A percentile compares a stretch with the other conserved stretches of the same genome.
Evolutionary conservation across 441 rosid genomes (phyloP).

Genomic region (Cnidoscolus chayamansa): DNA sequence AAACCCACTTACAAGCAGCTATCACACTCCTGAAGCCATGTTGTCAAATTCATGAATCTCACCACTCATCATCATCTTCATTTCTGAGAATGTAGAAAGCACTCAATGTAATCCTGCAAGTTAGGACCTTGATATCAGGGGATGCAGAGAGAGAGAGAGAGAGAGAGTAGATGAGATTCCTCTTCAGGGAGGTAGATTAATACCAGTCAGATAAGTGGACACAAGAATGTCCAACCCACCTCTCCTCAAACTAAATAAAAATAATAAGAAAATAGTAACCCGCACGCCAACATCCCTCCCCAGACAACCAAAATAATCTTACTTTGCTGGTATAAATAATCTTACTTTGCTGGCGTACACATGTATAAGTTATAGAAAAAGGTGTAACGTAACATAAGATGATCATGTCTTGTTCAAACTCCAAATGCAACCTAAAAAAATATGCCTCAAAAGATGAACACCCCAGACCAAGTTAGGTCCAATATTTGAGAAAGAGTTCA

Average conservation of each 20-base stretch:
- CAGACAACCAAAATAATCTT: background rate
- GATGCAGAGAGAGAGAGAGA: slow-evolving; percentile 1
- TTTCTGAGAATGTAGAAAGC: slow-evolving; percentile 36
- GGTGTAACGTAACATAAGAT: background rate
- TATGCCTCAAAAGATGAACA: background rate
- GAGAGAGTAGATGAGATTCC: background rate
- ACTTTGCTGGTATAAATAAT: background rate
- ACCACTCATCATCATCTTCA: slow-evolving; percentile 27
- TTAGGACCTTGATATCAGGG: slow-evolving; percentile 23
- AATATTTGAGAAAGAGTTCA: background rate
- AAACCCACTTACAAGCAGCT: slow-evolving; percentile 17
- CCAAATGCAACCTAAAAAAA: background rate
- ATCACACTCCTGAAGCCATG: slow-evolving; percentile 8
- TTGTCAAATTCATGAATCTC: slow-evolving; percentile 25
- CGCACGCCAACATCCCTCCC: background rate
- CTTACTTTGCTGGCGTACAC: background rate
- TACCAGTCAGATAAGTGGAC: background rate
- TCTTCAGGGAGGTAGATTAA: slow-evolving; percentile 8
- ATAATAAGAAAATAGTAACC: background rate
- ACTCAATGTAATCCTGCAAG: slow-evolving; percentile 46
- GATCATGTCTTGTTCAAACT: background rate
- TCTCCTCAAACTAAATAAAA: background rate
- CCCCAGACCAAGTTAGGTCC: background rate
- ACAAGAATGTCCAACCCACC: background rate
- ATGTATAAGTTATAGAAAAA: background rate